Evolutionary conservation across 2,329 filamentous ascomycete species (phyloP), one percentile per base, ranked within the genome.

Genomic region (Aureobasidium sp.): DNA sequence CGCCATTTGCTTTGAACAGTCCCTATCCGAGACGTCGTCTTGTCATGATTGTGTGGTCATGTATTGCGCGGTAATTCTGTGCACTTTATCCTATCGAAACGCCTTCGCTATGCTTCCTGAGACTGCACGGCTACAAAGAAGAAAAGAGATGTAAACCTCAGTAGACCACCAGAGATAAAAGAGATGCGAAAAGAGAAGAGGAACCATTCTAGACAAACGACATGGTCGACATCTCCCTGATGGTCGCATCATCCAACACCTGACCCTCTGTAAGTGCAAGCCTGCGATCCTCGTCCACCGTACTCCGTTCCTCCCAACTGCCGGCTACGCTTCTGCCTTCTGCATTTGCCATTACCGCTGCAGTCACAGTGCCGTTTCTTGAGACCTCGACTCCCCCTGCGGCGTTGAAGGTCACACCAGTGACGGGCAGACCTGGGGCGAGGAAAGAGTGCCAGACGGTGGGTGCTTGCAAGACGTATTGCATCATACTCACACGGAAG

Each of bases 401-500:
- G 5, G 65, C 55, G 62, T 66, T 42, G 57, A 58, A 57, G 68
- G 69, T 64, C 66, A 67, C 61, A 70, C 49, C 54, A 66, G 71
- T 68, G 69, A 71, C n/a, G 68, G 66, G 65, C 21, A 65, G 62
- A 65, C 72, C 69, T 51, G 72, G 68, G 29, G 66, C 69, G 61
- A 75, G 71, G 73, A 90, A 90, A 65, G 87, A 81, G 71, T 90
- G 86, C 87, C 88, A 91, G 72, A 85, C 89, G 68, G 88, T 88
- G 5, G 88, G 88, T 11, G 86, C 84, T 72, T 89, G 86, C 30
- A 91, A 76, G 61, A 90, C 90, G 68, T 90, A 90, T 82, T 91
- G 86, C 68, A 91, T 90, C 94, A 99, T 99, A 13, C 92, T 92
- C 76, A 97, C 93, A 66, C 94, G 80, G 78, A 99, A 99, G 6